phyloP scores from a whole-genome alignment of 2,329 filamentous ascomycete species.

The Pestalotiopsis sp. region DNA sequence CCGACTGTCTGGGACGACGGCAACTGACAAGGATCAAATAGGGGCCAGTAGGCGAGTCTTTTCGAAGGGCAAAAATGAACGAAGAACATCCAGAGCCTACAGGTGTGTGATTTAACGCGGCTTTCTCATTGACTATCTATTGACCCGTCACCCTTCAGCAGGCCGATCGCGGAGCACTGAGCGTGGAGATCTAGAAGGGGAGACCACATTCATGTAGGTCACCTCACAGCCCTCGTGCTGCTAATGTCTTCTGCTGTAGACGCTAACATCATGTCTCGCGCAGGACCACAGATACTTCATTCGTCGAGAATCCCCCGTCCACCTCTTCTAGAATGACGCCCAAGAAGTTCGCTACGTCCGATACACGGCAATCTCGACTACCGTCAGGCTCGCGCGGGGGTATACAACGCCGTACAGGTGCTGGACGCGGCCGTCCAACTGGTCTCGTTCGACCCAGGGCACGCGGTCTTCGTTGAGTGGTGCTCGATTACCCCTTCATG shows the following conservation, averaged over 20 bases:
- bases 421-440: constrained; percentile 45
- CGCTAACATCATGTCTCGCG: background rate
- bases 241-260: background rate
- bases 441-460: constrained; percentile 49
- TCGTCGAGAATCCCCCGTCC: constrained; percentile 83
- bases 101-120: background rate
- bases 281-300: constrained; percentile 89
- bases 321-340: constrained; percentile 52
- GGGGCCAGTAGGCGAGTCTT: constrained; percentile 85
- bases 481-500: background rate
- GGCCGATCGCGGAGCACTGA: constrained; percentile 30
- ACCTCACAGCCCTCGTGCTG: background rate
- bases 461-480: constrained; percentile 45
- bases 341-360: constrained; percentile 46
- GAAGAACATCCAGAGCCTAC: constrained; percentile 45
- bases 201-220: constrained; percentile 83
- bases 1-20: background rate
- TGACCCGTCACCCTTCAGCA: constrained; percentile 10
- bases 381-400: constrained; percentile 46
- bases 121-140: background rate
- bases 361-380: constrained; percentile 48
- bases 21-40: constrained; percentile 34
- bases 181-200: constrained; percentile 51
- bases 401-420: constrained; percentile 35
- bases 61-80: constrained; percentile 65